These are phyloP conservation scores for Cynara cardunculus DNA, from an alignment of 129 eudicot genomes.

Conservation along the genomic window DNA sequence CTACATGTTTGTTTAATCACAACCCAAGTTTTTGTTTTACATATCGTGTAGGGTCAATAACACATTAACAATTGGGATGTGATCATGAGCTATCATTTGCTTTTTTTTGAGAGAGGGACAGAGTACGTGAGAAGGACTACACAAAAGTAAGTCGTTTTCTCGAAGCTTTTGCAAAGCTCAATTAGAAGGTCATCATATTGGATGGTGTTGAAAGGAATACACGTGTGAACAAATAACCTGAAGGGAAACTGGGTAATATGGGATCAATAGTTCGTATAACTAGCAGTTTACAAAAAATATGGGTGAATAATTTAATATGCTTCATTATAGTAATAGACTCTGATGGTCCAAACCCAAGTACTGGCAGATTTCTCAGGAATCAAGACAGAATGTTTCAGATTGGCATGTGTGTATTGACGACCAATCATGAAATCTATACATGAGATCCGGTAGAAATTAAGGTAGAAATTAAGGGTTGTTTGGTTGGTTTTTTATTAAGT, in stretches of 20 bases:
- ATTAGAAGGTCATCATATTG: slow-evolving; percentile 10
- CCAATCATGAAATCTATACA: neutral
- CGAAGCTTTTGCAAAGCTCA: slow-evolving; percentile 15
- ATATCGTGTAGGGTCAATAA: slow-evolving; percentile 5
- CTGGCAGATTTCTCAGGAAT: neutral
- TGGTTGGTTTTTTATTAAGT: too few species aligned
- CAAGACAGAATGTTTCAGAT: neutral
- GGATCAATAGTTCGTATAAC: neutral
- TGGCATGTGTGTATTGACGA: neutral
- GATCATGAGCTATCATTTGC: neutral
- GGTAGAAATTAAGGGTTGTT: neutral
- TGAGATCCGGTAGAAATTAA: neutral
- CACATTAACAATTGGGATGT: neutral
- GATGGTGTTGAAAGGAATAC: neutral
- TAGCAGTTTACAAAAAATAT: neutral
- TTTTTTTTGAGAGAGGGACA: neutral
- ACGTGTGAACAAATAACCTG: slow-evolving; percentile 12
- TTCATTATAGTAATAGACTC: neutral
- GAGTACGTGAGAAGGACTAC: slow-evolving; percentile 15
- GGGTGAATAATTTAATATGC: neutral
- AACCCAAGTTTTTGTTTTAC: neutral
- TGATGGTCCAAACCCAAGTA: neutral
- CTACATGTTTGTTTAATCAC: neutral
- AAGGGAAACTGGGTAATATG: neutral
- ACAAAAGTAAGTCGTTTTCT: slow-evolving; percentile 11